Evolutionary conservation across 108 stramenopile genomes (phyloP).

Genomic region (Nitzschia sp.): DNA sequence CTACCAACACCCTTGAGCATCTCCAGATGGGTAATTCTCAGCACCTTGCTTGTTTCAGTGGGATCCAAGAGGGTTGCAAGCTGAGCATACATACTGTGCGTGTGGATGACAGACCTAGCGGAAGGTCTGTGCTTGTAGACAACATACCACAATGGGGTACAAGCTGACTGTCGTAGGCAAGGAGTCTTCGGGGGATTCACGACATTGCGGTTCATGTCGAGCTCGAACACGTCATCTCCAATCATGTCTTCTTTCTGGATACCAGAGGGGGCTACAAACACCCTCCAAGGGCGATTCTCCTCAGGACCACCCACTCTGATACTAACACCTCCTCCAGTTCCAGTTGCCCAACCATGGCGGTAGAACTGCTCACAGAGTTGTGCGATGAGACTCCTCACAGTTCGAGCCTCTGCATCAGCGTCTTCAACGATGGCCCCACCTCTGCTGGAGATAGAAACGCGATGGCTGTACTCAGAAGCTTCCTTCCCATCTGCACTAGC

Average conservation of each 20-base stretch:
- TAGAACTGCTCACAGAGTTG: conserved; percentile 89
- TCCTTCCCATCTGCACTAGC: conserved; percentile 25
- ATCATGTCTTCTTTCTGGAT: conserved; percentile 96
- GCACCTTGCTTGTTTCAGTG: conserved; percentile 50
- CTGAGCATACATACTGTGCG: conserved; percentile 83
- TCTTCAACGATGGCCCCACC: not conserved
- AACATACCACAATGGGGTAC: conserved; percentile 90
- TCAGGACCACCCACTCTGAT: conserved; percentile 79
- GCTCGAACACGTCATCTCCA: conserved; percentile 91
- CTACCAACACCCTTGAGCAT: conserved; percentile 95
- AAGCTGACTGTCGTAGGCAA: conserved; percentile 75
- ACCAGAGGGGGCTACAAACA: conserved; percentile 93
- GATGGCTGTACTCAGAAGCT: conserved; percentile 41
- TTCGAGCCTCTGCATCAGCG: conserved; percentile 42
- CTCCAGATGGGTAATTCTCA: conserved; percentile 90
- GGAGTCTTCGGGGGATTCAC: conserved; percentile 67
- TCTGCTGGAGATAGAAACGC: not conserved
- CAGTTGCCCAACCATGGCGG: conserved; percentile 88
- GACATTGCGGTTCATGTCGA: conserved; percentile 60
- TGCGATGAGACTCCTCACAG: conserved; percentile 64
- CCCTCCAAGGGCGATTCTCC: conserved; percentile 64
- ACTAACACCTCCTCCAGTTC: conserved; percentile 89
- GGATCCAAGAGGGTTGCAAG: conserved; percentile 86
- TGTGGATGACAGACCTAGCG: conserved; percentile 83
- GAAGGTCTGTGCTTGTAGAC: conserved; percentile 69